These are phyloP conservation scores for Ceratobasidium sp. DNA, from an alignment of 1,284 basidiomycete species.

Conservation along the genomic window DNA sequence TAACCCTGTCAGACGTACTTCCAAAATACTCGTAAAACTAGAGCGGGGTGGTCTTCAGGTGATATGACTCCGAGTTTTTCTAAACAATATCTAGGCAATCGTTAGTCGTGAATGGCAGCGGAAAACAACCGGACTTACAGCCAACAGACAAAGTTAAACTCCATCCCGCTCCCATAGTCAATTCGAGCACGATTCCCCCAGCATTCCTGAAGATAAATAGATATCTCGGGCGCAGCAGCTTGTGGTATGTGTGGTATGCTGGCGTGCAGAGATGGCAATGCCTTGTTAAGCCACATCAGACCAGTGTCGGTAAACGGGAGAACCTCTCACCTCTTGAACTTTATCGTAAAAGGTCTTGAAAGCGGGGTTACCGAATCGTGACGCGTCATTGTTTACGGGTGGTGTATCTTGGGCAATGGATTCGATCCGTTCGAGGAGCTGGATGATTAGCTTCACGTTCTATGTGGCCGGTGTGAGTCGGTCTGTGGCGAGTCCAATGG, in stretches of 20 bases:
- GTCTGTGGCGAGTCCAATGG: not conserved
- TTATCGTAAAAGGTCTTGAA: constrained; percentile 92
- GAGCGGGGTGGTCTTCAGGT: constrained; percentile 71
- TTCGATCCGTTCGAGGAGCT: constrained; percentile 73
- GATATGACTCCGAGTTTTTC: constrained; percentile 73
- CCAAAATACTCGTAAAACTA: constrained; percentile 93
- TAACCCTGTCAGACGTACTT: constrained; percentile 54
- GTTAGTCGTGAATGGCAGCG: too few species aligned
- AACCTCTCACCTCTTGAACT: constrained; percentile 64
- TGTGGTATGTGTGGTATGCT: constrained; percentile 63
- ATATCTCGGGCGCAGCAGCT: constrained; percentile 69
- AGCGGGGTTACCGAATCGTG: constrained; percentile 96
- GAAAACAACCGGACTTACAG: constrained; percentile 63
- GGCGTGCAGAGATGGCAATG: constrained; percentile 60
- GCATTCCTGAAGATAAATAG: constrained; percentile 81
- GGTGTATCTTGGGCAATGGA: constrained; percentile 73
- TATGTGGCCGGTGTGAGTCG: not conserved
- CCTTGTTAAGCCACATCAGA: constrained; percentile 43
- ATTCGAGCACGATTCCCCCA: constrained; percentile 95
- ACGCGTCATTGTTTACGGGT: constrained; percentile 87
- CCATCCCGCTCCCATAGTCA: constrained; percentile 99
- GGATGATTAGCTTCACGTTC: constrained; percentile 65
- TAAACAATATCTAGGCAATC: constrained; percentile 72
- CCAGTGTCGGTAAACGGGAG: constrained; percentile 36
- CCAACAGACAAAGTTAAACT: constrained; percentile 97